phyloP scores from a whole-genome alignment of 2,329 filamentous ascomycete genomes.

The Alternaria longipes region DNA sequence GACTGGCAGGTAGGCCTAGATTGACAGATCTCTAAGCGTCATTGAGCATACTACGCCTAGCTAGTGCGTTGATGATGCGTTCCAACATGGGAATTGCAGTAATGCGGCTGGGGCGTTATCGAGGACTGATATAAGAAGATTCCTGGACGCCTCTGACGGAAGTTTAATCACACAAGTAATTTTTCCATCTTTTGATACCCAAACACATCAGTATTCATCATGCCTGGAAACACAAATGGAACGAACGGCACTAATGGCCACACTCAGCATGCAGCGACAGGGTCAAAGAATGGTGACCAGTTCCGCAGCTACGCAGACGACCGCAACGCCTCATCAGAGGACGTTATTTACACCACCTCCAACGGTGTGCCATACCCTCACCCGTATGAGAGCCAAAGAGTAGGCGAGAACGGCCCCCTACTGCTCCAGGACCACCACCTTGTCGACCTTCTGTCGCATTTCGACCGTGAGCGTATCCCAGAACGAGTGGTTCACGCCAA shows the following conservation, averaged over 20 bases:
- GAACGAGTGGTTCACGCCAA: conserved; percentile 63
- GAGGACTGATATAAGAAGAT: conserved; percentile 10
- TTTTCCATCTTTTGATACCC: neutral
- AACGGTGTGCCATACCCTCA: conserved; percentile 67
- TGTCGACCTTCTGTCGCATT: conserved; percentile 60
- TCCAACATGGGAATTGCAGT: conserved; percentile 6
- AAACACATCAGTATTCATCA: neutral
- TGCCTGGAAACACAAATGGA: conserved; percentile 24
- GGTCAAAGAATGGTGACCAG: conserved; percentile 48
- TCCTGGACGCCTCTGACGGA: neutral
- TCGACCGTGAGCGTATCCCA: conserved; percentile 61
- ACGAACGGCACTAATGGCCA: conserved; percentile 2
- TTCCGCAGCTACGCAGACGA: conserved; percentile 57
- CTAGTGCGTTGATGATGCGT: conserved; percentile 21
- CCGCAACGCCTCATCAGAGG: conserved; percentile 54
- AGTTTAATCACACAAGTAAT: neutral
- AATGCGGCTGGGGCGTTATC: neutral
- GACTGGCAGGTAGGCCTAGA: conserved; percentile 9
- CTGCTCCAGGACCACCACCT: conserved; percentile 64
- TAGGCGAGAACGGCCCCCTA: conserved; percentile 66
- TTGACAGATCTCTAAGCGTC: conserved; percentile 28
- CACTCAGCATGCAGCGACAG: conserved; percentile 27
- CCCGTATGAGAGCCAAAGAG: conserved; percentile 66
- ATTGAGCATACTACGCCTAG: conserved; percentile 20
- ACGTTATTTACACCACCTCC: conserved; percentile 64